Base-by-base conservation (phyloP, 2,329 filamentous ascomycete species). In the Colletotrichum limetticola region DNA sequence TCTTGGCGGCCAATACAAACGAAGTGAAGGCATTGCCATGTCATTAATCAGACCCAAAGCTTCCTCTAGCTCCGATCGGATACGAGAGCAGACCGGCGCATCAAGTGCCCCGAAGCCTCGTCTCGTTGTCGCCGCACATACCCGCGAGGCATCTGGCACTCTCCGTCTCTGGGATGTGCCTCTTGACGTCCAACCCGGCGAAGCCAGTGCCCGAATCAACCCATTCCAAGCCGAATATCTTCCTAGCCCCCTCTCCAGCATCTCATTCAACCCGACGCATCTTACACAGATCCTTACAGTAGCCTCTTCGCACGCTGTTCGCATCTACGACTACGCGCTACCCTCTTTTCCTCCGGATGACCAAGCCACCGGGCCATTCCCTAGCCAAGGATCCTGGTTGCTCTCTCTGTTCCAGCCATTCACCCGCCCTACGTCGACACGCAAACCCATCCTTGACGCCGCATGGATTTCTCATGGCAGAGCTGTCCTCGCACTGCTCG, bases 221-320 rank as follows among this genome's bases (percentile, higher is more conserved):
- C 86, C 91, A 0, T 92, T 92, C 78, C 91, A 92, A 78, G 89
- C 86, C 12, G 88, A 92, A 72, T 91, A 86, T 75, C 81, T 92
- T 5, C 84, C 89, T 0, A 84, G 83, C 11, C 88, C 90, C 1
- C 84, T 91, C 1, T 85, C 83, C 19, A 84, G 85, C 68, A 86
- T 92, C 68, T 86, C 89, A 0, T 92, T 92, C 80, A 92, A 92
- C 78, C 87, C 90, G 0, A 86, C 86, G 16, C 85, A 90, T 75
- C 83, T 86, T 1, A 89, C 87, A 3, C 90, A 92, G 76, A 84
- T 92, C 1, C 84, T 92, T 5, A 84, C 87, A 9, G 86, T 91
- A 26, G 86, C 89, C 32, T 84, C 88, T 0, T 82, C 87, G 3
- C 86, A 90, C 16, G 89, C 88, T 8, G 88, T 90, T 26, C 86